A percentile compares a stretch with the other conserved stretches of the same genome.
phyloP scores from a whole-genome alignment of 192 early-diverging fungal genomes.

The Podila clonocystis region DNA sequence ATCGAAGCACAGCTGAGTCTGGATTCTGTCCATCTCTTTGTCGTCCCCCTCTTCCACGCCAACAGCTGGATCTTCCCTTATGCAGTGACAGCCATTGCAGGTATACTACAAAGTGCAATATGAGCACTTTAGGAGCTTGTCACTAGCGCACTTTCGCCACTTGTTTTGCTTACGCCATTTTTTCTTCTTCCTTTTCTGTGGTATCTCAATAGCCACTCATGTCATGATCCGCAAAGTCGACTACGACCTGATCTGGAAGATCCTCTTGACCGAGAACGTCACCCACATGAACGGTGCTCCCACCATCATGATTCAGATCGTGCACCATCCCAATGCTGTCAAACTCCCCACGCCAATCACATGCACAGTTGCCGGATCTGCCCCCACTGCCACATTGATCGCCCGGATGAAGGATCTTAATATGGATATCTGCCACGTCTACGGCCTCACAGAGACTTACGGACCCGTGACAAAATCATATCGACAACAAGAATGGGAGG shows the following conservation, averaged over 20 bases:
- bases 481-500: slow-evolving; percentile 35
- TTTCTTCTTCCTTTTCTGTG: slow-evolving; percentile 39
- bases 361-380: slow-evolving; percentile 58
- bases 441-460: slow-evolving; percentile 71
- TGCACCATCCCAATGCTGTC: slow-evolving; percentile 54
- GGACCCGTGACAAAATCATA: slow-evolving; percentile 59
- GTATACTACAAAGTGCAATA: slow-evolving; percentile 6
- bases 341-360: slow-evolving; percentile 45
- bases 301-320: slow-evolving; percentile 66
- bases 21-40: slow-evolving; percentile 61
- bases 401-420: slow-evolving; percentile 58
- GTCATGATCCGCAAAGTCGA: slow-evolving; percentile 65
- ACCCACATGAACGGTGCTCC: slow-evolving; percentile 69
- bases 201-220: slow-evolving; percentile 44
- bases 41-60: slow-evolving; percentile 69
- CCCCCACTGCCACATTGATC: slow-evolving; percentile 62
- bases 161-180: slow-evolving; percentile 7
- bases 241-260: slow-evolving; percentile 64
- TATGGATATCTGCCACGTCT: slow-evolving; percentile 65
- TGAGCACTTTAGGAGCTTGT: slow-evolving; percentile 21
- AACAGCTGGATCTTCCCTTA: slow-evolving; percentile 54
- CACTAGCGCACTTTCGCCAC: background rate
- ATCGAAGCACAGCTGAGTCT: slow-evolving; percentile 56
- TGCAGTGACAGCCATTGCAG: slow-evolving; percentile 41
- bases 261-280: slow-evolving; percentile 53